These are phyloP conservation scores for Phoma sp. DNA, from an alignment of 2,329 filamentous ascomycete species.

Conservation along the genomic window DNA sequence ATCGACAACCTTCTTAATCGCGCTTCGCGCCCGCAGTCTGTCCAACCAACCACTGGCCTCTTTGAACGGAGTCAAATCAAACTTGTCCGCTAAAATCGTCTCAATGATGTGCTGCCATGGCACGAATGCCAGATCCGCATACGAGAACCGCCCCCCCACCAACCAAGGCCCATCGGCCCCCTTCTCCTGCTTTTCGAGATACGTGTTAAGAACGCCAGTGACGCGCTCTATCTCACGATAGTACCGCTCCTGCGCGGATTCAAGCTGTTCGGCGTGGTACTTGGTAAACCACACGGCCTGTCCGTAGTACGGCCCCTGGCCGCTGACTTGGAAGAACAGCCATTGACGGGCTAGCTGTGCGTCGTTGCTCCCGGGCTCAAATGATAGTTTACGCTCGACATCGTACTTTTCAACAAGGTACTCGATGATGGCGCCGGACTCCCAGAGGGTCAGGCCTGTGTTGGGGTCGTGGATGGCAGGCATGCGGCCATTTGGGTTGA, in stretches of 20 bases:
- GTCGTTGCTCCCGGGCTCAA: slow-evolving; percentile 43
- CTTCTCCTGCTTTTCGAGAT: slow-evolving; percentile 41
- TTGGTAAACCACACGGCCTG: slow-evolving; percentile 48
- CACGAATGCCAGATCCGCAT: slow-evolving; percentile 37
- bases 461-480: slow-evolving; percentile 59
- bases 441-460: slow-evolving; percentile 52
- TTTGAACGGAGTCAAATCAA: slow-evolving; percentile 24
- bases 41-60: slow-evolving; percentile 29
- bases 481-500: slow-evolving; percentile 53
- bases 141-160: slow-evolving; percentile 37
- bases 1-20: slow-evolving; percentile 1
- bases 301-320: slow-evolving; percentile 58
- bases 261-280: slow-evolving; percentile 53
- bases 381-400: slow-evolving; percentile 48
- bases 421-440: slow-evolving; percentile 55
- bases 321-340: slow-evolving; percentile 53
- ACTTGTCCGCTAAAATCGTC: neutral
- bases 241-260: slow-evolving; percentile 57
- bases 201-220: slow-evolving; percentile 54
- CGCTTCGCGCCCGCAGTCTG: slow-evolving; percentile 12
- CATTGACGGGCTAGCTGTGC: slow-evolving; percentile 53
- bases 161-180: slow-evolving; percentile 38
- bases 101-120: slow-evolving; percentile 29
- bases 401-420: slow-evolving; percentile 57
- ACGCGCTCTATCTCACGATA: slow-evolving; percentile 57